phyloP scores from a whole-genome alignment of 2,329 filamentous ascomycete species.

The Parascedosporium putredinis region DNA sequence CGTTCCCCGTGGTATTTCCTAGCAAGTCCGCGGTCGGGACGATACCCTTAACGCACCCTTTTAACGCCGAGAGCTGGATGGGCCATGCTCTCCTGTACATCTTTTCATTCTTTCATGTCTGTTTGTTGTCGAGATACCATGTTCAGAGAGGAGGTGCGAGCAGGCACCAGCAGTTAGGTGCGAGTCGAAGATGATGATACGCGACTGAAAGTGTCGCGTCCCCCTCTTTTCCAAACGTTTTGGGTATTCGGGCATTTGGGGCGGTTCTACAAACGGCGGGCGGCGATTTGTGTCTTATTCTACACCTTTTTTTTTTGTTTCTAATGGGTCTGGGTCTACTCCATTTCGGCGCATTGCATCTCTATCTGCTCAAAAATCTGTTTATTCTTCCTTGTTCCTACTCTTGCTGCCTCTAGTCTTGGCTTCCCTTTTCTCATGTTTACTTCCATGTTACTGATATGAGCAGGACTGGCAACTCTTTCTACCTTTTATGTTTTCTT shows the following conservation, averaged over 20 bases:
- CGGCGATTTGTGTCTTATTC: neutral
- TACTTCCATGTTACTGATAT: no score
- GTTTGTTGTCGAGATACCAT: neutral
- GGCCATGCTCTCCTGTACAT: no score
- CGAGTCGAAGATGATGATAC: no score
- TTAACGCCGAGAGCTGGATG: neutral
- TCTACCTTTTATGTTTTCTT: no score
- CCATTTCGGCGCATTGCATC: neutral
- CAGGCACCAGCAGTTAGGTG: neutral
- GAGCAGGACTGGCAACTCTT: no score
- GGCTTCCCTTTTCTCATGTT: neutral
- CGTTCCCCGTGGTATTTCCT: neutral
- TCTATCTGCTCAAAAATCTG: no score
- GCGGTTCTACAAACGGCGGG: no score
- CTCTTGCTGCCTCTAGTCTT: neutral
- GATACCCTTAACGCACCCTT: neutral
- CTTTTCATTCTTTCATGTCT: neutral
- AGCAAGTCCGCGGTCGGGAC: no score
- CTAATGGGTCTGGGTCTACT: neutral
- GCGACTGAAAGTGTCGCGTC: no score
- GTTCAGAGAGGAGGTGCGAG: neutral
- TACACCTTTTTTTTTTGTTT: neutral
- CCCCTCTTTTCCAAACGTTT: neutral
- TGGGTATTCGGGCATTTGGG: no score
- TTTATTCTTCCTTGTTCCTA: neutral